Base-by-base conservation (phyloP, 2,329 filamentous ascomycete genomes). In the Knufia petricola region DNA sequence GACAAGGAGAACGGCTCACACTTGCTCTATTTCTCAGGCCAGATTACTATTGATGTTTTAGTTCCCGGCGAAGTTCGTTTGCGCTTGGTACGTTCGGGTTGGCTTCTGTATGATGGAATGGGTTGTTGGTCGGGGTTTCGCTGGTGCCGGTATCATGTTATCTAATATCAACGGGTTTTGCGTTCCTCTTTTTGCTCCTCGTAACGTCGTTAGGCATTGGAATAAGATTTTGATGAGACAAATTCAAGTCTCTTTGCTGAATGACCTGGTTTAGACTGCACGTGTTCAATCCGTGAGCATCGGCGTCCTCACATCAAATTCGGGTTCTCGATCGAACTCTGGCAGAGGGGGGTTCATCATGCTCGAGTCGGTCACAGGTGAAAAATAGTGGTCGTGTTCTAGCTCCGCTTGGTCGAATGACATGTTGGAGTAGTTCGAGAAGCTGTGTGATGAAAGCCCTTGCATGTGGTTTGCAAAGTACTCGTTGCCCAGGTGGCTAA, bases 261-360 rank as follows among this genome's bases (percentile, higher is more conserved):
- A 23, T 12, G 19, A 21, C 10, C 15, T 40, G 7, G 6, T 24
- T 6, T 21, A 9, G 21, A 12, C 6, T 17, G 19, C 21, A 26
- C 13, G 15, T 28, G 32, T 30, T 57, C 55, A 58, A 37, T 58
- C 56, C 13, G 49, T 50, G 19, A 53, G 51, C 49, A 56, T 49
- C 19, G 56, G 53, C 26, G 55, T 57, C 17, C 52, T 52, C 6
- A 57, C 55, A 26, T 59, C 56, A 32, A 59, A 59, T 2, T 59
- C 56, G n/a, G 55, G 53, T 15, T 50, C 42, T 20, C 53, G 48
- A 23, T 56, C 48, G 38, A 59, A 59, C 26, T 59, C 56, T 38
- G 56, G 56, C 15, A 59, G 47, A 12, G 56, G 55, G 20, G 55
- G 56, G 28, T 56, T 50, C 19, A 56, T 49, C 44, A 57, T 44